These are phyloP conservation scores for Vaccinium myrtillus DNA, from an alignment of 148 eudicot species.

Conservation along the genomic window DNA sequence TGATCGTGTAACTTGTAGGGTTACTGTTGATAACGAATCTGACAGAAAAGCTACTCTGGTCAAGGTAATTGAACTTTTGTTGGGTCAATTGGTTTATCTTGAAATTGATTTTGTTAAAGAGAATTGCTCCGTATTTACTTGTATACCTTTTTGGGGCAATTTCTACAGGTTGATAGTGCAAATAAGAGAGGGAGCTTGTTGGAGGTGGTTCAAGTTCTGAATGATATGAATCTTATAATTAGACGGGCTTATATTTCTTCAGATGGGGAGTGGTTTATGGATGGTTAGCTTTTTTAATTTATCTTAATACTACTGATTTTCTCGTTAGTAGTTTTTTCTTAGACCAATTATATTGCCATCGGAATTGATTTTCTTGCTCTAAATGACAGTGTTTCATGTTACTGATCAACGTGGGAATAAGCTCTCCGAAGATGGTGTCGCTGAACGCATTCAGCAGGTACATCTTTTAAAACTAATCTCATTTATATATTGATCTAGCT, in stretches of 20 bases:
- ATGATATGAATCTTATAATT: constrained; percentile 48
- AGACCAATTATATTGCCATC: not conserved
- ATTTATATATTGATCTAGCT: not conserved
- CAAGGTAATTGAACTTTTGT: constrained; percentile 45
- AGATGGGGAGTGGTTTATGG: constrained; percentile 80
- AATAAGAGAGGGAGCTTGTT: constrained; percentile 65
- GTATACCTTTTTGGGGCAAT: not conserved
- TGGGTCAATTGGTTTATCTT: not conserved
- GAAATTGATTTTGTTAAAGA: not conserved
- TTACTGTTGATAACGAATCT: constrained; percentile 73
- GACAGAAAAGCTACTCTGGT: constrained; percentile 71
- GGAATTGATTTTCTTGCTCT: constrained; percentile 12
- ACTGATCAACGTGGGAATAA: constrained; percentile 77
- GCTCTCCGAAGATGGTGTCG: constrained; percentile 57
- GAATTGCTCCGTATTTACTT: not conserved
- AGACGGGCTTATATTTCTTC: constrained; percentile 64
- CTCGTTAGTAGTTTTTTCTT: not conserved
- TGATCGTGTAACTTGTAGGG: constrained; percentile 49
- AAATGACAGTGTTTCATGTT: constrained; percentile 63
- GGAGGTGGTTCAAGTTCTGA: constrained; percentile 68
- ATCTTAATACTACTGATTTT: not conserved
- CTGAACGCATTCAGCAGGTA: constrained; percentile 83
- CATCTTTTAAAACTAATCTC: not conserved
- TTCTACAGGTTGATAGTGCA: constrained; percentile 62
- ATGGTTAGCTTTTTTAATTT: constrained; percentile 38